Percentiles rank a stretch among this genome's conserved stretches.
Evolutionary conservation across 139 green algal genomes (phyloP).

Genomic region (Chlorella sp.): DNA sequence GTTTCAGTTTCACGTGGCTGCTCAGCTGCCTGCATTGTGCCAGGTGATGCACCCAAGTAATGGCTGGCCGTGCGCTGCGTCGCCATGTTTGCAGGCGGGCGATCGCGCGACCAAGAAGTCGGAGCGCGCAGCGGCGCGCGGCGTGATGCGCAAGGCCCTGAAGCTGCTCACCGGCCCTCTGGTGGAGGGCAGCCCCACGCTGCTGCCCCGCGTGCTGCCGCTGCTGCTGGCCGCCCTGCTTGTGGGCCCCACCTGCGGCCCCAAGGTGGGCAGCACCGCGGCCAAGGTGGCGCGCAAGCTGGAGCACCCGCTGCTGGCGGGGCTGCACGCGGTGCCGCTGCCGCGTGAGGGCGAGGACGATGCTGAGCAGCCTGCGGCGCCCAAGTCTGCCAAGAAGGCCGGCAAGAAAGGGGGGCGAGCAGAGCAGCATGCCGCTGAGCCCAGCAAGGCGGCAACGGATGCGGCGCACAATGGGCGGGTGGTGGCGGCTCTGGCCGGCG

Average conservation of each 20-base stretch:
- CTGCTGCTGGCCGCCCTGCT: constrained; percentile 26
- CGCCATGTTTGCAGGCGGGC: background rate
- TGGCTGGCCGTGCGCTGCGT: background rate
- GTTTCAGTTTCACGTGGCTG: no score
- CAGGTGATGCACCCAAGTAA: no score
- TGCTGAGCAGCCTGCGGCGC: background rate
- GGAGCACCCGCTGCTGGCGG: constrained; percentile 14
- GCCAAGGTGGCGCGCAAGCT: constrained; percentile 7
- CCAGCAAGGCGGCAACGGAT: background rate
- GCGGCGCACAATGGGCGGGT: constrained; percentile 12
- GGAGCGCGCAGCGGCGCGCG: constrained; percentile 24
- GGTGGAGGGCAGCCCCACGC: background rate
- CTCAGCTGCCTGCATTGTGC: no score
- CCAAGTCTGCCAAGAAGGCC: background rate
- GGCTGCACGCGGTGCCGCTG: background rate
- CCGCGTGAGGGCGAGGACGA: background rate
- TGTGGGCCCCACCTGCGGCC: background rate
- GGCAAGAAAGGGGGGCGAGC: background rate
- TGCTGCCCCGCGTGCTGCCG: background rate
- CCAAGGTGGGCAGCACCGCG: constrained; percentile 18
- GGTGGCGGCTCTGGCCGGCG: constrained; percentile 8
- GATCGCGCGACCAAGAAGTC: background rate
- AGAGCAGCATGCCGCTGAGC: no score
- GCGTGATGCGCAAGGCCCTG: constrained; percentile 27
- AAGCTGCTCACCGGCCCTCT: constrained; percentile 29